A percentile compares a stretch with the other conserved stretches of the same genome.
Conservation (phyloP, 129 eudicot species). For the Pseudognaphalium luteoalbum region DNA sequence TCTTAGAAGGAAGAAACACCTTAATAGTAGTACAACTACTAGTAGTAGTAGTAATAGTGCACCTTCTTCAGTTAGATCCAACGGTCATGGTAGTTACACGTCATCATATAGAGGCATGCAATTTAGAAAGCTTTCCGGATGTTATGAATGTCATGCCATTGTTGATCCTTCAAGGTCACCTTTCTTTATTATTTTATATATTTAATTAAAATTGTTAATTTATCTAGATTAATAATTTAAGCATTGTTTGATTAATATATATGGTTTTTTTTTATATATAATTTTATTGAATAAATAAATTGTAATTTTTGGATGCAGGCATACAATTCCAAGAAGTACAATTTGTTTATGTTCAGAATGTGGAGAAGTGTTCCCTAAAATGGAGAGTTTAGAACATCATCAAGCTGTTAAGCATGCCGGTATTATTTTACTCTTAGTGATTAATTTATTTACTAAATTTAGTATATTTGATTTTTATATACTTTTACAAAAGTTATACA, state of each 20-base stretch:
- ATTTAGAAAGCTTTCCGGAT: conserved; percentile 87
- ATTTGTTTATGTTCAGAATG: conserved; percentile 78
- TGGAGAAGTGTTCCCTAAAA: conserved; percentile 88
- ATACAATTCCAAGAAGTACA: conserved; percentile 67
- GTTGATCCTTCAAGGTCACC: conserved; percentile 79
- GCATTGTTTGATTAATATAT: not conserved
- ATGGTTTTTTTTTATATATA: not conserved
- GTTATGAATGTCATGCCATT: conserved; percentile 85
- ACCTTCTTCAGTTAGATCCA: conserved; percentile 52
- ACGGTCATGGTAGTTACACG: conserved; percentile 42
- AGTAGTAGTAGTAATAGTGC: conserved; percentile 4
- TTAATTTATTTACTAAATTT: not conserved
- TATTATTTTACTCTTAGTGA: conserved; percentile 9
- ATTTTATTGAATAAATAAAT: too few relatives aligned
- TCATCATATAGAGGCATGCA: conserved; percentile 72
- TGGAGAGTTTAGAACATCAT: conserved; percentile 92
- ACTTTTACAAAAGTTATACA: too few relatives aligned
- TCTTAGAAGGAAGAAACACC: conserved; percentile 42
- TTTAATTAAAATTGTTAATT: too few relatives aligned
- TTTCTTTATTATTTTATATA: not conserved
- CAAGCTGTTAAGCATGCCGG: conserved; percentile 94
- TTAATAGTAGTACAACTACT: not conserved
- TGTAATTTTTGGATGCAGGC: conserved; percentile 33
- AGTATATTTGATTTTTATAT: not conserved
- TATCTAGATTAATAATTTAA: too few relatives aligned